Base-by-base conservation (phyloP, 768 basidiomycete species). In the Leccinum subtestaceum region DNA sequence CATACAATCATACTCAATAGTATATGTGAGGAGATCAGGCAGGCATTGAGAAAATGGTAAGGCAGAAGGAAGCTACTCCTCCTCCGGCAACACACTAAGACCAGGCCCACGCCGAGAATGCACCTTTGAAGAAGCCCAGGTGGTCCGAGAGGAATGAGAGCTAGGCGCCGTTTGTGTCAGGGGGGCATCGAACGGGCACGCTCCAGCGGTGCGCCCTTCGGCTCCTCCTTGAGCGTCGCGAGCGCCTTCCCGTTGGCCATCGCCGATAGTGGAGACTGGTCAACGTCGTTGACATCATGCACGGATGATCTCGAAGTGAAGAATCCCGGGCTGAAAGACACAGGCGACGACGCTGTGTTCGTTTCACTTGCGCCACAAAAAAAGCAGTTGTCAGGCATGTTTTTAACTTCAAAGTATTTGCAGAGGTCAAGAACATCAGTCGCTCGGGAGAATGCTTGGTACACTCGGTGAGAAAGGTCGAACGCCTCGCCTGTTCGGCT, bases 121-220 rank as follows among this genome's bases (percentile, higher is more conserved):
- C 10, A 10, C 32, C 46, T 36, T 54, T 10, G 60, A 55, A 13
- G 53, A 15, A 8, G 9, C 13, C 12, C 46, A 55, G 36, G 6
- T n/a, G 6, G 36, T 27, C 7, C 38, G 55, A 57, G 52, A 43
- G 27, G 56, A 9, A 52, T 23, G 8, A 21, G 53, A 25, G 8
- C 4, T 25, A 13, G 54, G 40, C 3, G 21, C 2, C 4, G 36
- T 31, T 12, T 9, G n/a, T 11, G 23, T 47, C 27, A 63, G n/a
- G 47, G 21, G 1, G 69, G 69, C 60, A 68, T 60, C 13, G 69
- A 59, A 45, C 60, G 48, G 7, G 62, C 43, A 4, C 64, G 68
- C 47, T 57, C 64, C 51, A 67, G 38, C 1, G 56, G 53, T 21
- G 36, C 15, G 11, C 6, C 25, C 34, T 59, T 60, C 23, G 23